Evolutionary conservation across 805 yeast genomes (phyloP).

Genomic region (Kuraishia floccosa): DNA sequence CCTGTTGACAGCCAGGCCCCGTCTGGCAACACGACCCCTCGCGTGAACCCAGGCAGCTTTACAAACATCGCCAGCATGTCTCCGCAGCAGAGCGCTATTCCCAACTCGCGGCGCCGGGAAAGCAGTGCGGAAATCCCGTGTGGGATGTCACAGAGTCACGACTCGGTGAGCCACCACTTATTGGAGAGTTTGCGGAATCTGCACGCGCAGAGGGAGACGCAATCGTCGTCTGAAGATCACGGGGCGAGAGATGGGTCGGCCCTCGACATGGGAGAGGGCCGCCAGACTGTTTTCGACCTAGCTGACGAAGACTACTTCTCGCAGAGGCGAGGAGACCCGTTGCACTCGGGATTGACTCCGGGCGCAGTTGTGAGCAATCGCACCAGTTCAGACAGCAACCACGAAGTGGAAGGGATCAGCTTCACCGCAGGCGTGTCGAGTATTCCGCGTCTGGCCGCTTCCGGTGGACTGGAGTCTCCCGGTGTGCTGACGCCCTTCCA

Average conservation of each 20-base stretch:
- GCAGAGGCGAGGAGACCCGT: constrained; percentile 2
- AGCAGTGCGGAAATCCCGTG: too few relatives aligned
- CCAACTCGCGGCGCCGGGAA: too few relatives aligned
- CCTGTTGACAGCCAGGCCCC: constrained; percentile 29
- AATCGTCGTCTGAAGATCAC: constrained; percentile 15
- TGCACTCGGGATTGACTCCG: background rate
- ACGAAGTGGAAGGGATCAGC: background rate
- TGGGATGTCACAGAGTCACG: background rate
- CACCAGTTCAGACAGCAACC: too few relatives aligned
- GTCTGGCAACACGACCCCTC: constrained; percentile 19
- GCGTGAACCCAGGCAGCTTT: background rate
- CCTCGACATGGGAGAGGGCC: background rate
- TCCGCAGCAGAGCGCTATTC: too few relatives aligned
- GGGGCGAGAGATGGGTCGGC: background rate
- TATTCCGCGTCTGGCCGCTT: background rate
- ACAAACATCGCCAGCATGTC: background rate
- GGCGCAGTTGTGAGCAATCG: too few relatives aligned
- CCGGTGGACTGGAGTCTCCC: constrained; percentile 17
- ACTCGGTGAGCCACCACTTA: constrained; percentile 20
- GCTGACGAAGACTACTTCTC: constrained; percentile 24
- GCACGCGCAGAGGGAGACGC: constrained; percentile 33
- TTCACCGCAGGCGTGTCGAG: background rate
- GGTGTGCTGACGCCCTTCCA: constrained; percentile 42
- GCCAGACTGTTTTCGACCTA: constrained; percentile 14
- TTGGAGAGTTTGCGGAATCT: constrained; percentile 41